Base-by-base conservation (phyloP, 305 asterid genomes). In the Fraxinus angustifolia region DNA sequence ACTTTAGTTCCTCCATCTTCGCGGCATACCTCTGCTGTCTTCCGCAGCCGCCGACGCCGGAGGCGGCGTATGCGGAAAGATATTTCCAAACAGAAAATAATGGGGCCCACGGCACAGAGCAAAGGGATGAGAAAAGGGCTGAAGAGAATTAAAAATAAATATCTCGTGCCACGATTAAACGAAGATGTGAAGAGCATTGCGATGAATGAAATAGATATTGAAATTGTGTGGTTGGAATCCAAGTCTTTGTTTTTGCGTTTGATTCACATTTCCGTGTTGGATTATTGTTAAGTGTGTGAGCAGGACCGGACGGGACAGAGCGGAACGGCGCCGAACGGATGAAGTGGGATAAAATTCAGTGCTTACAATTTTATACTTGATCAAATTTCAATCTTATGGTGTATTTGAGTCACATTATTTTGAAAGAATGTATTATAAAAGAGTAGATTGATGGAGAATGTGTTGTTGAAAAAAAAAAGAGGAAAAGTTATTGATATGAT, bases 81-180 rank as follows among this genome's bases (percentile, higher is more conserved):
- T 0, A 88, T 8, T n/a, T 90, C 88, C 16, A 60, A 80, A 30
- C 82, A 87, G 88, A 88, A 88, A 53, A 88, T 35, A 21, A 90
- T n/a, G 30, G 91, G 91, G 40, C 80, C 87, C 8, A 80, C 31
- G 81, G 83, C 83, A 84, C 71, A 84, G 16, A 87, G 7, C 7
- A 90, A 33, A 14, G 93, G 93, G 78, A 90, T 6, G 16, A 90
- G 89, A 40, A 88, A 65, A 21, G 91, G 93, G 86, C 83, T 72
- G 82, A 86, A 88, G 33, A 88, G 68, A 50, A 88, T 77, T 73
- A 88, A 84, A 21, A 85, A 8, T 38, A 88, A 75, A 88, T 82
- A 86, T 17, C 93, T 65, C 31, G 82, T 40, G 17, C 88, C 86
- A 74, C 85, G 90, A 23, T 79, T 82, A 85, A 88, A 86, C 87